A percentile compares a stretch with the other conserved stretches of the same genome.
Evolutionary conservation across 1,284 basidiomycete species (phyloP).

Genomic region (Naganishia liquefaciens): DNA sequence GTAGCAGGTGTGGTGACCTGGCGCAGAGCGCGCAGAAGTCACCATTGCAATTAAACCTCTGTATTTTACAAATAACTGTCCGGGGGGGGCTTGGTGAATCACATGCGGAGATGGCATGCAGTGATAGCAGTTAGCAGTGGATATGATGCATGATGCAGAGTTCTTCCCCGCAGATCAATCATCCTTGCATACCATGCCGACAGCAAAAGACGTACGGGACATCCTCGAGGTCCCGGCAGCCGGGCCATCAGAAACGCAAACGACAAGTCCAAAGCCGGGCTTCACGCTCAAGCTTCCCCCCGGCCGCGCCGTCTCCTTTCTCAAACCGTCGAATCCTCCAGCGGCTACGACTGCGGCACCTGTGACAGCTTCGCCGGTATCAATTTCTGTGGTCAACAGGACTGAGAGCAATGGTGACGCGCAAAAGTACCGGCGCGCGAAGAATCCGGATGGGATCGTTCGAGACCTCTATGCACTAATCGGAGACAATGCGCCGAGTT

Average conservation of each 20-base stretch:
- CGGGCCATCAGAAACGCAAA: slow-evolving; percentile 37
- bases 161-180: neutral
- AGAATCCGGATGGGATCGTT: slow-evolving; percentile 66
- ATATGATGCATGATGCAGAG: too few species aligned
- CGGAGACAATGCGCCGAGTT: slow-evolving; percentile 81
- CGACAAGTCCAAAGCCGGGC: slow-evolving; percentile 48
- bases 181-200: slow-evolving; percentile 47
- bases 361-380: too few species aligned
- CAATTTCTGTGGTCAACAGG: too few species aligned
- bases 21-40: too few species aligned
- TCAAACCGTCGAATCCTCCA: neutral
- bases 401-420: neutral
- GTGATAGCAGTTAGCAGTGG: too few species aligned
- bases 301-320: slow-evolving; percentile 24
- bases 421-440: neutral
- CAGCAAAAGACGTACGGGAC: slow-evolving; percentile 73
- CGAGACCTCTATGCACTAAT: slow-evolving; percentile 92
- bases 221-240: slow-evolving; percentile 64
- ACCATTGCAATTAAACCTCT: too few species aligned
- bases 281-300: slow-evolving; percentile 44
- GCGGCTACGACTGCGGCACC: neutral
- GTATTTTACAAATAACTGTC: too few species aligned
- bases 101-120: too few species aligned
- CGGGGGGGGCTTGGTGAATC: too few species aligned
- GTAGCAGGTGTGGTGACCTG: too few species aligned